Base-by-base conservation (phyloP, 2,329 filamentous ascomycete genomes). In the Nemania sp. region DNA sequence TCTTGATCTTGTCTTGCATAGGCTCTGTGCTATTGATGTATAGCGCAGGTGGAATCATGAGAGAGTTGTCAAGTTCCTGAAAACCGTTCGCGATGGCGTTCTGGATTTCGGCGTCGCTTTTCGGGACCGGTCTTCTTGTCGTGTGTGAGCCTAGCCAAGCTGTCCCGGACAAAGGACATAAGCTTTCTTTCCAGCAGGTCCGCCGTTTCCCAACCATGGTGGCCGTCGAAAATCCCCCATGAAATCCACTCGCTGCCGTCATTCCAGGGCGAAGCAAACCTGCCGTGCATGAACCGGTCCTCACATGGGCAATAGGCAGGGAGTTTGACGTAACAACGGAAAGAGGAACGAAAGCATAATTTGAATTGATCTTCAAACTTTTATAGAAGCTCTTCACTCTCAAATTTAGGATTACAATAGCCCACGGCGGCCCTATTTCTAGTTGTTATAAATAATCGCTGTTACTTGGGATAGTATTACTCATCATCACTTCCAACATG, bases 191-290 rank as follows among this genome's bases (percentile, higher is more conserved):
- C 15, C 15, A 54, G 32, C 4, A 47, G 3, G 5, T 54, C 42
- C 17, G 52, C 32, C 20, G 52, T 54, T 29, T 39, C 13, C 42
- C 20, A 39, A 32, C 42, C 42, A 9, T 11, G 5, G 10, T 47
- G 32, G n/a, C 52, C 52, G 18, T 32, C 42, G 15, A 54, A 54
- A 20, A 54, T 39, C 5, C 32, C 52, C 52, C 52, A 54, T 13
- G 42, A 18, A 13, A 54, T 39, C 52, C 52, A 54, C 7, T 54
- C 18, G 5, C 5, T 25, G 20, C 32, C 32, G 32, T 40, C 43
- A 7, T 39, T 13, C 17, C 5, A 39, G 2, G 52, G 52, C 10
- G 52, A 40, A 25, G 52, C 42, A 20, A 54, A 54, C 47, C 29
- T 39, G 4, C 42, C 52, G 12, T 54, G 52, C 2, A 9, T 25